phyloP scores from a whole-genome alignment of 169 alveolate genomes.

The Babesia divergens region DNA sequence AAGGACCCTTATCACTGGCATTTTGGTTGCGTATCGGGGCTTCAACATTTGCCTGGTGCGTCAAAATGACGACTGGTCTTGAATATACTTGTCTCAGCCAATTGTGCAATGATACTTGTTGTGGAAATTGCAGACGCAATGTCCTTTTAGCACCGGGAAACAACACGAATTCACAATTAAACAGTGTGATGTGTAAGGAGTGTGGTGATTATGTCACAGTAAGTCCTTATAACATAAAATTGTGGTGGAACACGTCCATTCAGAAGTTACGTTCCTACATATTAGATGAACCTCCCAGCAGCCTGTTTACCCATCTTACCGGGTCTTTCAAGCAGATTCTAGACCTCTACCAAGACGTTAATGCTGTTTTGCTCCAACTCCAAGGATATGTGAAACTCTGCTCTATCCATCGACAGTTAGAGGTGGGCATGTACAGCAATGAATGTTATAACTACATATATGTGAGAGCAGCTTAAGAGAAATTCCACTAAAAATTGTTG shows the following conservation, averaged over 20 bases:
- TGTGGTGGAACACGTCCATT: background rate
- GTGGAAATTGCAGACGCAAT: slow-evolving; percentile 24
- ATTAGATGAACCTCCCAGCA: background rate
- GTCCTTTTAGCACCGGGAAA: slow-evolving; percentile 9
- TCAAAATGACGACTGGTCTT: too few relatives aligned
- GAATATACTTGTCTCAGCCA: slow-evolving; percentile 15
- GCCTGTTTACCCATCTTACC: background rate
- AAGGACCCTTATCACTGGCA: background rate
- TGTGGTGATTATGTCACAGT: slow-evolving; percentile 47
- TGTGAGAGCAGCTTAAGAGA: too few relatives aligned
- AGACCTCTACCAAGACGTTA: slow-evolving; percentile 20
- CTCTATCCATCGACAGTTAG: slow-evolving; percentile 31
- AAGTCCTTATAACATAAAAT: background rate
- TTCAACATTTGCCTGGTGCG: slow-evolving; percentile 44
- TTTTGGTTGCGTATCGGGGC: background rate
- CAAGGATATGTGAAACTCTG: slow-evolving; percentile 44
- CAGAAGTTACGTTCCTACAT: slow-evolving; percentile 1
- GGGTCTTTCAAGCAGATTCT: slow-evolving; percentile 9
- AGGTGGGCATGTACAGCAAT: slow-evolving; percentile 17
- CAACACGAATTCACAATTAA: background rate
- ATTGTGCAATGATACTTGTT: slow-evolving; percentile 54
- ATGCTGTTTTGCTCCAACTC: slow-evolving; percentile 34
- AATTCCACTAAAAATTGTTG: too few relatives aligned
- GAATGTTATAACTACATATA: too few relatives aligned
- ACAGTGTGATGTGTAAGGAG: background rate